A percentile compares a stretch with the other conserved stretches of the same genome.
Conservation (phyloP, 75 land plant genomes). For the Sequoia sempervirens region DNA sequence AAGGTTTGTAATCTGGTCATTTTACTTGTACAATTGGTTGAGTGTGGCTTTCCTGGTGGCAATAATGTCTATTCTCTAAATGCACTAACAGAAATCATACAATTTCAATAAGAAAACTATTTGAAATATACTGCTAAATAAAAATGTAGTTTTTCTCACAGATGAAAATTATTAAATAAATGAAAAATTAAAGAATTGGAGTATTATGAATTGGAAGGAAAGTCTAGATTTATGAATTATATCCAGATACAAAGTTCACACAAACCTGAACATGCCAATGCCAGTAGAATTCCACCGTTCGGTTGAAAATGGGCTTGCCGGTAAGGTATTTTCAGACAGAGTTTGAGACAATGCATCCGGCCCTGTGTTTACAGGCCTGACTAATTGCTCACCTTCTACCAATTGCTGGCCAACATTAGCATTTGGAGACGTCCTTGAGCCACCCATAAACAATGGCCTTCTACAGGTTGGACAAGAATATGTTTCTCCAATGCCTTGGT, state of each 20-base stretch:
- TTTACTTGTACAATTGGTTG: no score
- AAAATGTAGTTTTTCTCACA: background rate
- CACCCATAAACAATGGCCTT: slow-evolving; percentile 74
- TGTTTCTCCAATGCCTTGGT: slow-evolving; percentile 76
- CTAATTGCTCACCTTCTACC: slow-evolving; percentile 41
- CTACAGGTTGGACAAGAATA: slow-evolving; percentile 95
- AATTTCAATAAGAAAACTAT: background rate
- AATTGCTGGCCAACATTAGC: slow-evolving; percentile 11
- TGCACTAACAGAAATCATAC: no score
- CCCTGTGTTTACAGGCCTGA: slow-evolving; percentile 30
- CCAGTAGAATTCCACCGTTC: slow-evolving; percentile 29
- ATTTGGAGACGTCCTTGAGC: slow-evolving; percentile 20
- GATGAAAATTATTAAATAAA: background rate
- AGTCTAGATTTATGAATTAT: background rate
- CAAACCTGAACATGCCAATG: slow-evolving; percentile 44
- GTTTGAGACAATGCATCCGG: slow-evolving; percentile 20
- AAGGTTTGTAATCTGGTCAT: no score
- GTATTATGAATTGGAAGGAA: background rate
- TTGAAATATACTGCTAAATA: background rate
- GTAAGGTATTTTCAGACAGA: slow-evolving; percentile 15
- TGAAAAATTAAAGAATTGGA: background rate
- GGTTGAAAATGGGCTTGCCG: slow-evolving; percentile 23
- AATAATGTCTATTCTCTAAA: no score
- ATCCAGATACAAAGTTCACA: background rate
- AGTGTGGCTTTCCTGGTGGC: no score